Percentiles rank a stretch among this genome's conserved stretches.
phyloP scores from a whole-genome alignment of 192 early-diverging fungal species.

The Coemansia sp. region DNA sequence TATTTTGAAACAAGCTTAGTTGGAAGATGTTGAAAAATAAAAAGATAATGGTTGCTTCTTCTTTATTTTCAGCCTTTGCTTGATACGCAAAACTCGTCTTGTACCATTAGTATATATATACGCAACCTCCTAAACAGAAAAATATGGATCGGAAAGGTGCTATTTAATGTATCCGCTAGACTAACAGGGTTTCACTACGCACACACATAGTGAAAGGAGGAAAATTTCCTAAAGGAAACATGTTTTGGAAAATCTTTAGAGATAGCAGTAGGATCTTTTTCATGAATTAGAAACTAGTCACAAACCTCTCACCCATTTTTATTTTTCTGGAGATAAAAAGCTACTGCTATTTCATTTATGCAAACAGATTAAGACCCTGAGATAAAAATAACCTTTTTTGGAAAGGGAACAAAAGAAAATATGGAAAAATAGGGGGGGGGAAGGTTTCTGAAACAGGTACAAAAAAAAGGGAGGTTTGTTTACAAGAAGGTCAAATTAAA shows the following conservation, averaged over 20 bases:
- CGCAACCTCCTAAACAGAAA: neutral
- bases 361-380: neutral
- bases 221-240: conserved; percentile 4
- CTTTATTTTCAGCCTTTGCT: neutral
- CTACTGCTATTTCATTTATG: too few species aligned
- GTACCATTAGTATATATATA: neutral
- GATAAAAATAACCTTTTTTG: neutral
- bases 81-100: neutral
- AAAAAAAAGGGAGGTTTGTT: neutral
- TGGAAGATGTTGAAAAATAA: neutral
- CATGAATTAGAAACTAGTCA: neutral
- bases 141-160: neutral
- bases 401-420: neutral
- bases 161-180: neutral
- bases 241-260: conserved; percentile 1
- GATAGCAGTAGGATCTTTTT: too few species aligned
- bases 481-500: conserved; percentile 1
- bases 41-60: neutral
- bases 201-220: neutral
- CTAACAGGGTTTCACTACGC: neutral
- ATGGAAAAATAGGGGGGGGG: neutral
- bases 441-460: neutral
- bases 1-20: neutral
- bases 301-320: neutral
- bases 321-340: too few species aligned